These are phyloP conservation scores for Phragmites australis DNA, from an alignment of 176 grass and related monocot genomes.

Conservation along the genomic window DNA sequence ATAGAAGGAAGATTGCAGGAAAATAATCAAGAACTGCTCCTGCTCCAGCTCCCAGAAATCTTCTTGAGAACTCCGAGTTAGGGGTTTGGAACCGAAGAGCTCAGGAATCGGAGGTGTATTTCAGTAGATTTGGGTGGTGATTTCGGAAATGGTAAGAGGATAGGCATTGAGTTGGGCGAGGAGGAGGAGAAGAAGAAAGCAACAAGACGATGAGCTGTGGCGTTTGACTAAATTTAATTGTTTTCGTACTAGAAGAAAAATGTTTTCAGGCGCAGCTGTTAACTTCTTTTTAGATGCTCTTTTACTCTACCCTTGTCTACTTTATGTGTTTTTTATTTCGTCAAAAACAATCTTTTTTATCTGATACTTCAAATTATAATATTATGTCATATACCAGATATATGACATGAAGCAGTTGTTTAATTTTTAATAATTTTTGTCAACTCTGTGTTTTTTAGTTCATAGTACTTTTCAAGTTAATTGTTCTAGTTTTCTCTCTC, in stretches of 20 bases:
- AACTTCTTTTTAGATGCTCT: neutral
- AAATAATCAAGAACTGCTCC: neutral
- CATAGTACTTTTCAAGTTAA: neutral
- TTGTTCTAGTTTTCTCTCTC: neutral
- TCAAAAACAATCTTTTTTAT: neutral
- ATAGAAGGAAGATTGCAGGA: neutral
- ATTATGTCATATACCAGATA: neutral
- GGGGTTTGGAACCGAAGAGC: neutral
- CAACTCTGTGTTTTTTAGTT: neutral
- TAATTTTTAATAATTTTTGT: neutral
- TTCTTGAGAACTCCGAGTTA: constrained; percentile 7
- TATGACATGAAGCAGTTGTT: neutral
- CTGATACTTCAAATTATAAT: neutral
- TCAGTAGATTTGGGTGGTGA: neutral
- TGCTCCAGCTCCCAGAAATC: neutral
- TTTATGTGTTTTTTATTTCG: neutral
- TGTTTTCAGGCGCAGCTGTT: constrained; percentile 8
- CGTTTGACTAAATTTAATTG: constrained; percentile 52
- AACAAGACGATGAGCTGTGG: constrained; percentile 35
- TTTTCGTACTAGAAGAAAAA: constrained; percentile 23
- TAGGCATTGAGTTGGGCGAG: constrained; percentile 14
- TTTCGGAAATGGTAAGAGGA: constrained; percentile 19
- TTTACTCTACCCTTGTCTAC: neutral
- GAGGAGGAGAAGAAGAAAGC: neutral
- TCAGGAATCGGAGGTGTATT: neutral